These are phyloP conservation scores for Verticillium albo-atrum DNA, from an alignment of 2,329 filamentous ascomycete genomes.

Conservation along the genomic window DNA sequence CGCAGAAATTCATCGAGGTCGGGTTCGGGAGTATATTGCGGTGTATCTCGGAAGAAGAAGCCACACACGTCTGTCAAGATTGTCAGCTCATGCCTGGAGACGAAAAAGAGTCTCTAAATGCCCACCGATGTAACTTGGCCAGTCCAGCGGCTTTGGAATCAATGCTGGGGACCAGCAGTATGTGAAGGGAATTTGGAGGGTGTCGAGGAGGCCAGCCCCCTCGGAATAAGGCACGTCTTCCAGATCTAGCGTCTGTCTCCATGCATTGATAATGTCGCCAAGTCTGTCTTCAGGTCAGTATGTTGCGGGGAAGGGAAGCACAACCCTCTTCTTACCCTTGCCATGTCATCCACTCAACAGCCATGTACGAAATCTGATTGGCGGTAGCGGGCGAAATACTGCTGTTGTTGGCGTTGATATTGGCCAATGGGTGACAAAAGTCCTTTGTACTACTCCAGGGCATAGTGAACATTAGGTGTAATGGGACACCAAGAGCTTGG, in stretches of 20 bases:
- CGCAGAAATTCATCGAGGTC: conserved; percentile 53
- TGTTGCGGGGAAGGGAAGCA: rapidly evolving
- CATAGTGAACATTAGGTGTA: conserved; percentile 56
- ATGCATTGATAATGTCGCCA: conserved; percentile 72
- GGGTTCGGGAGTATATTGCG: conserved; percentile 37
- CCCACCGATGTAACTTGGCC: conserved; percentile 55
- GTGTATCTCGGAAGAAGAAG: conserved; percentile 16
- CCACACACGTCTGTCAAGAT: conserved; percentile 14
- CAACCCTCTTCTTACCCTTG: conserved; percentile 43
- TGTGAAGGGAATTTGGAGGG: conserved; percentile 66
- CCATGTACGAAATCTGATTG: conserved; percentile 66
- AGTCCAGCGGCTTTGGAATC: conserved; percentile 62
- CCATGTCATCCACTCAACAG: conserved; percentile 75
- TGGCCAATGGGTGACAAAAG: conserved; percentile 70
- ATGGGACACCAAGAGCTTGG: conserved; percentile 34
- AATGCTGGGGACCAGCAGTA: conserved; percentile 73
- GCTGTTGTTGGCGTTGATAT: conserved; percentile 60
- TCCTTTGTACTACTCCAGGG: conserved; percentile 70
- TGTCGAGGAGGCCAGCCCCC: conserved; percentile 64
- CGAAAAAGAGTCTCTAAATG: neutral
- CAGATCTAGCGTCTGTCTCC: conserved; percentile 60
- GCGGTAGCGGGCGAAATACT: conserved; percentile 46
- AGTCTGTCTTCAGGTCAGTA: conserved; percentile 26
- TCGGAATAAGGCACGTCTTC: conserved; percentile 67
- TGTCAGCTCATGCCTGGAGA: neutral